A percentile compares a stretch with the other conserved stretches of the same genome.
phyloP scores from a whole-genome alignment of 306 rosid genomes.

The Prunus davidiana region DNA sequence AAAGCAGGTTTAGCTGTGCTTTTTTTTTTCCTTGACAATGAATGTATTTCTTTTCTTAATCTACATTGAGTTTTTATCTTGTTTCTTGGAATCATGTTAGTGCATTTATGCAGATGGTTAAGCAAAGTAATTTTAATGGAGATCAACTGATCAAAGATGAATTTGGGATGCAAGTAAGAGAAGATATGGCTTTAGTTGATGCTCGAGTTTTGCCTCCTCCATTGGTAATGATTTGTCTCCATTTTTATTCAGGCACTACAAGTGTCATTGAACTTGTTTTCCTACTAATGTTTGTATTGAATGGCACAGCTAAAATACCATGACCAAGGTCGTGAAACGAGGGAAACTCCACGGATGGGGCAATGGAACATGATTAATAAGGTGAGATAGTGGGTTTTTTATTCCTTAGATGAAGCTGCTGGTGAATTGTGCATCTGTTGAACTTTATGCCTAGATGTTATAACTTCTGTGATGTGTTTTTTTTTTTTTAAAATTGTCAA shows the following conservation, averaged over 20 bases:
- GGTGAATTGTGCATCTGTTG: too few species aligned
- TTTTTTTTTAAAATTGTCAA: too few species aligned
- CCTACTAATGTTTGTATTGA: neutral
- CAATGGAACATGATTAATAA: slow-evolving; percentile 87
- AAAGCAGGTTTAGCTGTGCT: slow-evolving; percentile 9
- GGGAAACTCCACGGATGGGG: slow-evolving; percentile 61
- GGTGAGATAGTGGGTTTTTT: slow-evolving; percentile 34
- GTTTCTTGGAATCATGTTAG: neutral
- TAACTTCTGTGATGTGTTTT: too few species aligned
- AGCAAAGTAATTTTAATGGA: slow-evolving; percentile 10
- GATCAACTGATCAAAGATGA: slow-evolving; percentile 25
- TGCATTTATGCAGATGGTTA: slow-evolving; percentile 28
- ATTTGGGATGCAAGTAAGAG: slow-evolving; percentile 48
- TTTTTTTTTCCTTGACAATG: neutral
- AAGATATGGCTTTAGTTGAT: slow-evolving; percentile 21
- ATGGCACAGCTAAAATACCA: slow-evolving; percentile 58
- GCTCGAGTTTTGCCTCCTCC: slow-evolving; percentile 81
- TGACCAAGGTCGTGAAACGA: slow-evolving; percentile 37
- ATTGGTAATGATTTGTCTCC: slow-evolving; percentile 26
- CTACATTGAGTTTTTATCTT: neutral
- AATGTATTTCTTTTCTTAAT: neutral
- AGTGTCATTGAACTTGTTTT: neutral
- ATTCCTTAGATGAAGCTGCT: neutral
- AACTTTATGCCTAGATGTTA: too few species aligned
- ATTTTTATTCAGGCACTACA: neutral